Evolutionary conservation across 768 basidiomycete genomes (phyloP).

Genomic region (Harrya chromipes): DNA sequence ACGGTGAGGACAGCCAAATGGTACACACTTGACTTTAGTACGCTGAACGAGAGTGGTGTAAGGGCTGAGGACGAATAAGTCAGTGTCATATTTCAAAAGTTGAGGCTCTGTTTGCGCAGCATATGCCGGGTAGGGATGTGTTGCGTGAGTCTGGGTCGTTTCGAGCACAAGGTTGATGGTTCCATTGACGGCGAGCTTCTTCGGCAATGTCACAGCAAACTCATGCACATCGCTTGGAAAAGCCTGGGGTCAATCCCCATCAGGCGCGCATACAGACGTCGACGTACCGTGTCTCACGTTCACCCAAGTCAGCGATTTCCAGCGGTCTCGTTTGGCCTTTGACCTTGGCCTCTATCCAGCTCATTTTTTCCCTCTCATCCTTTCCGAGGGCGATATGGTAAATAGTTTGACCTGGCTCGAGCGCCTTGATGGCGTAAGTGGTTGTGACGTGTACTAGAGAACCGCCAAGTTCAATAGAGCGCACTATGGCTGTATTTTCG

Average conservation of each 20-base stretch:
- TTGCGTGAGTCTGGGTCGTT: constrained; percentile 74
- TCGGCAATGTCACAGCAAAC: constrained; percentile 63
- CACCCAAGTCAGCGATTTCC: constrained; percentile 44
- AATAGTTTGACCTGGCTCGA: constrained; percentile 53
- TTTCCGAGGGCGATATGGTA: constrained; percentile 69
- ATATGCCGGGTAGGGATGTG: constrained; percentile 68
- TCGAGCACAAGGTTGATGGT: constrained; percentile 77
- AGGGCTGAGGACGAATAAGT: constrained; percentile 80
- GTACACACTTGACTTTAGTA: constrained; percentile 77
- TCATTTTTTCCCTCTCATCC: constrained; percentile 62
- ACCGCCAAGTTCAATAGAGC: constrained; percentile 87
- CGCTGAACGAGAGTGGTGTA: constrained; percentile 80
- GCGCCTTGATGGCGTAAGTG: constrained; percentile 78
- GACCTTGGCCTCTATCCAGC: constrained; percentile 77
- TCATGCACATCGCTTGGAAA: constrained; percentile 46
- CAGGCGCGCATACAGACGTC: constrained; percentile 2
- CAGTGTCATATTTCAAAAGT: constrained; percentile 70
- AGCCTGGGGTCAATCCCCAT: constrained; percentile 11
- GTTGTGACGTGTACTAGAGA: constrained; percentile 86
- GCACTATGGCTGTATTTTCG: constrained; percentile 87
- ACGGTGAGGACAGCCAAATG: neutral
- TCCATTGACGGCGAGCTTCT: constrained; percentile 52
- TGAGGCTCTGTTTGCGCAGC: constrained; percentile 78
- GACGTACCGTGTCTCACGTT: constrained; percentile 53
- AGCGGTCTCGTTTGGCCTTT: constrained; percentile 66